Evolutionary conservation across 257 asterid species (phyloP).

Genomic region (Verbascum thapsus): DNA sequence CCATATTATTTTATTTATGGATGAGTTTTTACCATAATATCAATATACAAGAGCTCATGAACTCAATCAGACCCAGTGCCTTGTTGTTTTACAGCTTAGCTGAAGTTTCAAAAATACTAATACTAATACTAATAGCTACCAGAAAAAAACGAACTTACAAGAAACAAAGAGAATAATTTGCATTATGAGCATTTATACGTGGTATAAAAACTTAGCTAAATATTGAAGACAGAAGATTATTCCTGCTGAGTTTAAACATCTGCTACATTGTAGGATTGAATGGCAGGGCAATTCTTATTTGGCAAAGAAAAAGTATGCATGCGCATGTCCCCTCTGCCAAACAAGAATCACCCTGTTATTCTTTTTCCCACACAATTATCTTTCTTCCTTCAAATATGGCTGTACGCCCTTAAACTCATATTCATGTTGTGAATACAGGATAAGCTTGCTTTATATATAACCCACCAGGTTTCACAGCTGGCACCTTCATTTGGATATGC

Average conservation of each 20-base stretch:
- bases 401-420: conserved; percentile 10
- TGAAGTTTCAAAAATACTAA: too few relatives aligned
- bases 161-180: too few relatives aligned
- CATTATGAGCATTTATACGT: background rate
- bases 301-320: conserved; percentile 58
- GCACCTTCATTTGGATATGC: conserved; percentile 60
- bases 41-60: too few relatives aligned
- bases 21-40: too few relatives aligned
- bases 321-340: conserved; percentile 51
- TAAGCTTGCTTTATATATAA: conserved; percentile 32
- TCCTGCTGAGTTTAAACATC: background rate
- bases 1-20: too few relatives aligned
- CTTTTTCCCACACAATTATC: conserved; percentile 37
- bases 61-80: too few relatives aligned
- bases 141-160: too few relatives aligned
- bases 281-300: conserved; percentile 88
- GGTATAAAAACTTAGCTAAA: background rate
- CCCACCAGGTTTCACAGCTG: conserved; percentile 12
- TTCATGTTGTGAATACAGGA: conserved; percentile 20
- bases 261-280: conserved; percentile 48
- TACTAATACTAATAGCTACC: too few relatives aligned
- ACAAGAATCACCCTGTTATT: conserved; percentile 57
- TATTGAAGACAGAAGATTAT: background rate
- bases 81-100: too few relatives aligned
- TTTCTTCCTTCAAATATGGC: conserved; percentile 21